Conservation (phyloP, 164 flowering plant species). For the Chimonanthus praecox region DNA sequence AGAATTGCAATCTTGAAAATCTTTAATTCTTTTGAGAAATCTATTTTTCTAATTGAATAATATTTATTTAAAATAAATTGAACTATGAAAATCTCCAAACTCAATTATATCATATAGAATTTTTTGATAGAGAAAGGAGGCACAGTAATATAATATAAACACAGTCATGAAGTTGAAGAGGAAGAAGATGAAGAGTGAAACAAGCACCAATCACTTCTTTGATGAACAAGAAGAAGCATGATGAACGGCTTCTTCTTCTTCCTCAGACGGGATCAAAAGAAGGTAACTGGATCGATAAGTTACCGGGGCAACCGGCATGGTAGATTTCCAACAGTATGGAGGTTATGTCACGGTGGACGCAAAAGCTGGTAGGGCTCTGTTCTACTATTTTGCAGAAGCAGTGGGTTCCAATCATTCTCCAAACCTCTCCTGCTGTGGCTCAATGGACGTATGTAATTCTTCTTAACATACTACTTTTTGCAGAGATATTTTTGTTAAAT, state of each 20-base stretch:
- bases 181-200: neutral
- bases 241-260: neutral
- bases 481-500: neutral
- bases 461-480: neutral
- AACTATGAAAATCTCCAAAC: too few species aligned
- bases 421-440: slow-evolving; percentile 82
- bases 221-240: neutral
- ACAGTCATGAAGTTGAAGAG: slow-evolving; percentile 2
- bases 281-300: slow-evolving; percentile 35
- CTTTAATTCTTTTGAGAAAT: too few species aligned
- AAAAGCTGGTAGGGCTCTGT: slow-evolving; percentile 50
- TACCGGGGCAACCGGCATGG: slow-evolving; percentile 62
- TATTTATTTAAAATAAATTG: too few species aligned
- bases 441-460: slow-evolving; percentile 33
- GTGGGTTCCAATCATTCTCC: slow-evolving; percentile 5
- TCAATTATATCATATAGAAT: too few species aligned
- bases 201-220: too few species aligned
- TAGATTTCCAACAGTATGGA: slow-evolving; percentile 53
- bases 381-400: slow-evolving; percentile 67
- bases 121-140: too few species aligned
- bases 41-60: too few species aligned
- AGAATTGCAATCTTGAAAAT: too few species aligned
- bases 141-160: slow-evolving; percentile 3
- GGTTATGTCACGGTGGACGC: slow-evolving; percentile 66
- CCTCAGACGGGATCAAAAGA: slow-evolving; percentile 41